Evolutionary conservation across 2,329 filamentous ascomycete genomes (phyloP).

Genomic region (Ceratocystis papillata): DNA sequence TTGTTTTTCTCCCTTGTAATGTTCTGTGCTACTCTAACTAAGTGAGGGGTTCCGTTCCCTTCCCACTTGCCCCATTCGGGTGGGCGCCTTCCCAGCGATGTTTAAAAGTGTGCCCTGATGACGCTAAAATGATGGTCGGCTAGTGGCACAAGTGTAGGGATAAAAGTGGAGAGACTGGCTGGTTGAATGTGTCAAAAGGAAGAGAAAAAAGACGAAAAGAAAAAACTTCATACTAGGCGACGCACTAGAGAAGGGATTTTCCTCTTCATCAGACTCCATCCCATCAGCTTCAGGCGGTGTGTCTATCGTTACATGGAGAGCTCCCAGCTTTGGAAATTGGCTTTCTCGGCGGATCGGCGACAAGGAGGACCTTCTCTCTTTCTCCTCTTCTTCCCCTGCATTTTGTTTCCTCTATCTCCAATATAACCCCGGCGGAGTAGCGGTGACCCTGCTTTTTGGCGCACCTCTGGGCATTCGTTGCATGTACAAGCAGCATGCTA

Average conservation of each 20-base stretch:
- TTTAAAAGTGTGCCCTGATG: background rate
- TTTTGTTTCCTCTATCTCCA: background rate
- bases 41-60: background rate
- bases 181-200: background rate
- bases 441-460: constrained; percentile 5
- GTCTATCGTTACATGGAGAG: background rate
- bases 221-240: background rate
- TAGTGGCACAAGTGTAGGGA: constrained; percentile 1
- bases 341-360: background rate
- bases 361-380: background rate
- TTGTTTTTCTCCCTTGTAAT: background rate
- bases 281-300: background rate
- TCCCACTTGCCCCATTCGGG: too few species aligned
- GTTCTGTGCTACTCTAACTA: background rate
- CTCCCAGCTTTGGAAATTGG: background rate
- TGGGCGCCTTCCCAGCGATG: background rate
- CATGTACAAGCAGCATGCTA: too few species aligned
- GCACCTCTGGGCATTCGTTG: too few species aligned
- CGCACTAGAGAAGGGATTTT: background rate
- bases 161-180: background rate
- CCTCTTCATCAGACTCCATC: background rate
- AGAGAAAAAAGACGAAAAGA: background rate
- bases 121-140: background rate
- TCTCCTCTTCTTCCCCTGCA: constrained; percentile 2
- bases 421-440: background rate